Conservation (phyloP, 108 stramenopile species). For the Cylindrotheca fusiformis region DNA sequence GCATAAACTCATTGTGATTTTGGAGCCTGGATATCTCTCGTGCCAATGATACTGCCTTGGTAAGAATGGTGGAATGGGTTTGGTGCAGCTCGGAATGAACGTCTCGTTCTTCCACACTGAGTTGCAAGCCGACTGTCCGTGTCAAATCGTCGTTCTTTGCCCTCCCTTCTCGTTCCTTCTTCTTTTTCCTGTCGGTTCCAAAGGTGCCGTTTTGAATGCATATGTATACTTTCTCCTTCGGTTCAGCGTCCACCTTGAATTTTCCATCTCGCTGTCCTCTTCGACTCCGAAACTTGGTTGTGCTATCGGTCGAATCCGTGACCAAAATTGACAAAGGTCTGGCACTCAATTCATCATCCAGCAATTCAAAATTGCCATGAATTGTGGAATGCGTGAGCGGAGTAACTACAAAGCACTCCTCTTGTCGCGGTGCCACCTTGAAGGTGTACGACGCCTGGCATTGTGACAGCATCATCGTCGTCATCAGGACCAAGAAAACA, state of each 20-base stretch:
- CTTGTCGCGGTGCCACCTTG: conserved; percentile 21
- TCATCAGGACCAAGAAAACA: no score
- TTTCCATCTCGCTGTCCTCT: conserved; percentile 21
- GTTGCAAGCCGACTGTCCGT: conserved; percentile 22
- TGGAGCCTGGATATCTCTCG: conserved; percentile 14
- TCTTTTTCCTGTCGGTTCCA: conserved; percentile 10
- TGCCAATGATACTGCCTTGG: conserved; percentile 4
- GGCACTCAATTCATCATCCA: conserved; percentile 18
- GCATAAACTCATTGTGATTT: conserved; percentile 67
- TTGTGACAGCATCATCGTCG: no score
- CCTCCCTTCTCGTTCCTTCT: neutral
- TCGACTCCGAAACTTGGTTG: conserved; percentile 21
- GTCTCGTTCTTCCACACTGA: conserved; percentile 22
- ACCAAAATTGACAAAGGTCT: conserved; percentile 19
- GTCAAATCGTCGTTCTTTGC: conserved; percentile 8
- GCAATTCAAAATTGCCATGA: conserved; percentile 27
- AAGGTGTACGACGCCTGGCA: conserved; percentile 22
- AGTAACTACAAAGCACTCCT: conserved; percentile 23
- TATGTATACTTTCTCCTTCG: conserved; percentile 16
- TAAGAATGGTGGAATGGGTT: conserved; percentile 9
- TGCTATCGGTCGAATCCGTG: conserved; percentile 15
- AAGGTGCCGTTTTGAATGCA: conserved; percentile 33
- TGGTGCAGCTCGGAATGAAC: conserved; percentile 9
- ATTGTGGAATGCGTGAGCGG: conserved; percentile 9
- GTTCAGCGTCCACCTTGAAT: conserved; percentile 19